phyloP scores from a whole-genome alignment of 768 basidiomycete species.

The Lactifluus piperatus region DNA sequence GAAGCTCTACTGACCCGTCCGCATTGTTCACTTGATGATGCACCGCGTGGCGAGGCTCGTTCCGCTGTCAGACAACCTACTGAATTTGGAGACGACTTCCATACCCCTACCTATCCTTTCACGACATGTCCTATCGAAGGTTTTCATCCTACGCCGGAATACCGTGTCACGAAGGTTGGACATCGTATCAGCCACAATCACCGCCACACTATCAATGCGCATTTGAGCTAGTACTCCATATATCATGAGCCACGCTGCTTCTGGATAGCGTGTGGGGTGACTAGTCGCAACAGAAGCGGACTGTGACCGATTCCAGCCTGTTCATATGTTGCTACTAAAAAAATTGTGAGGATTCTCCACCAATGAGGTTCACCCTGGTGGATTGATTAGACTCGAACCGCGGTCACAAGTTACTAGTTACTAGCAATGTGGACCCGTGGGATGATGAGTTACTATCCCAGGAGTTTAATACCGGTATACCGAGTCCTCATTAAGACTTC shows the following conservation, averaged over 20 bases:
- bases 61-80: conserved; percentile 51
- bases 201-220: too few species aligned
- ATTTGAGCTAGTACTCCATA: neutral
- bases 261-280: neutral
- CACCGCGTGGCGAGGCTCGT: conserved; percentile 46
- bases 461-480: too few species aligned
- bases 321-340: neutral
- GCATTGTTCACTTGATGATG: conserved; percentile 20
- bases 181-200: neutral
- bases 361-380: neutral
- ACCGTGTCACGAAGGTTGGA: neutral
- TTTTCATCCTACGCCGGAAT: neutral
- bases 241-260: neutral
- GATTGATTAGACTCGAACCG: neutral
- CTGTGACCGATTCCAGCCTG: neutral
- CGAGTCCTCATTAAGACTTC: too few species aligned
- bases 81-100: neutral
- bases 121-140: neutral
- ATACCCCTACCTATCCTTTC: neutral
- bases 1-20: conserved; percentile 52
- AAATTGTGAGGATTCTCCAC: neutral
- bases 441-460: too few species aligned
- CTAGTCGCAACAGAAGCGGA: neutral
- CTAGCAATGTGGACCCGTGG: too few species aligned
- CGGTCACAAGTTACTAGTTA: neutral